phyloP scores from a whole-genome alignment of 2,329 filamentous ascomycete genomes.

The Neonectria neomacrospora region DNA sequence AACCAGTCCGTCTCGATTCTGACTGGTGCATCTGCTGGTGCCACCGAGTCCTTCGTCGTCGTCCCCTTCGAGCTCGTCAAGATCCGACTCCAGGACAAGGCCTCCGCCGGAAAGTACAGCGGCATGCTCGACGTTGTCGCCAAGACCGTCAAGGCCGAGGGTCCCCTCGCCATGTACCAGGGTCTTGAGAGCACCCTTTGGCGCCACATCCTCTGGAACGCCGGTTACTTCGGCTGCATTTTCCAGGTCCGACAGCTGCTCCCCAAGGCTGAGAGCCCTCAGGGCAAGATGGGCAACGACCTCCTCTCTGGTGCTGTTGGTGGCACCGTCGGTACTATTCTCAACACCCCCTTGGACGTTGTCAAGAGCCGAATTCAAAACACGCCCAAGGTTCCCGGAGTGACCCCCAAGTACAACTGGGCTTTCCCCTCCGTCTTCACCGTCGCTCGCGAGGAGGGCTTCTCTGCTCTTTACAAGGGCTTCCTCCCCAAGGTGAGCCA shows the following conservation, averaged over 20 bases:
- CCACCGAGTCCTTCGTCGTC: conserved; percentile 95
- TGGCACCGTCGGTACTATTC: conserved; percentile 86
- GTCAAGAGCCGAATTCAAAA: conserved; percentile 99
- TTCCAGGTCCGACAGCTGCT: conserved; percentile 92
- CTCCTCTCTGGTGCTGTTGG: conserved; percentile 87
- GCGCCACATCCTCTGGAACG: conserved; percentile 91
- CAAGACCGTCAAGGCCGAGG: conserved; percentile 87
- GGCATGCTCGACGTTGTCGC: conserved; percentile 82
- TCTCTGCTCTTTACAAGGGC: conserved; percentile 93
- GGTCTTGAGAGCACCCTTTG: conserved; percentile 96
- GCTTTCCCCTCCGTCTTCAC: conserved; percentile 88
- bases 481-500: conserved; percentile 94
- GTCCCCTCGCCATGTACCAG: conserved; percentile 90
- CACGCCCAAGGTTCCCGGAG: conserved; percentile 82
- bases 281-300: conserved; percentile 85
- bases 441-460: conserved; percentile 93
- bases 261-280: conserved; percentile 83
- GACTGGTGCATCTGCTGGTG: conserved; percentile 93
- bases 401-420: conserved; percentile 97
- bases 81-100: conserved; percentile 96
- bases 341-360: conserved; percentile 97
- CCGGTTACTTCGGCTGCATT: conserved; percentile 97
- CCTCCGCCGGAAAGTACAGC: conserved; percentile 87
- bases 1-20: conserved; percentile 91
- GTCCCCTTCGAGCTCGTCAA: conserved; percentile 99